Evolutionary conservation across 345 rosid genomes (phyloP).

Genomic region (Salix purpurea): DNA sequence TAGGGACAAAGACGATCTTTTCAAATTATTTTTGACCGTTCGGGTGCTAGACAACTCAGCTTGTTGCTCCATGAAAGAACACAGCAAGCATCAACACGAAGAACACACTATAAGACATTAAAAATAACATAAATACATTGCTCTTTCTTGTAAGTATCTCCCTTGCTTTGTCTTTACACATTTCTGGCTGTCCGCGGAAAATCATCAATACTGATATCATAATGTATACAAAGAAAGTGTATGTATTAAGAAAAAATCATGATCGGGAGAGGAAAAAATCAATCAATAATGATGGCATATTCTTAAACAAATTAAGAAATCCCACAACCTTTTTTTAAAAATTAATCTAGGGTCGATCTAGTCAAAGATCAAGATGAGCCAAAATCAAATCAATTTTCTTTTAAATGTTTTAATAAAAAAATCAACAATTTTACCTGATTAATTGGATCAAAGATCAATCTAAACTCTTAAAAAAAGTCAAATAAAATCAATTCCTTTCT

Average conservation of each 20-base stretch:
- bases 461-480: no score
- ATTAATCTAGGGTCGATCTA: no score
- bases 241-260: not conserved
- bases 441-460: no score
- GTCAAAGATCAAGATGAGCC: no score
- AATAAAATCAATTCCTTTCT: no score
- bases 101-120: not conserved
- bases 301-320: not conserved
- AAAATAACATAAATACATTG: not conserved
- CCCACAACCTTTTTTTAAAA: not conserved
- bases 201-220: not conserved
- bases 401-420: no score
- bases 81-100: not conserved
- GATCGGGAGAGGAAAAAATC: not conserved
- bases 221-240: not conserved
- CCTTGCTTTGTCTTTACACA: not conserved
- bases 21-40: slow-evolving; percentile 24
- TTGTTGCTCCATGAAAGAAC: slow-evolving; percentile 11
- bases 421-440: no score
- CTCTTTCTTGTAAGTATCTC: not conserved
- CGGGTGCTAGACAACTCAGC: slow-evolving; percentile 44
- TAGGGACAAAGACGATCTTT: slow-evolving; percentile 42
- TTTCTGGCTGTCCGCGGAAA: not conserved
- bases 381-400: no score
- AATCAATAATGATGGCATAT: not conserved